Conservation (phyloP, 2,329 filamentous ascomycete genomes). For the Fusarium subtropicale region DNA sequence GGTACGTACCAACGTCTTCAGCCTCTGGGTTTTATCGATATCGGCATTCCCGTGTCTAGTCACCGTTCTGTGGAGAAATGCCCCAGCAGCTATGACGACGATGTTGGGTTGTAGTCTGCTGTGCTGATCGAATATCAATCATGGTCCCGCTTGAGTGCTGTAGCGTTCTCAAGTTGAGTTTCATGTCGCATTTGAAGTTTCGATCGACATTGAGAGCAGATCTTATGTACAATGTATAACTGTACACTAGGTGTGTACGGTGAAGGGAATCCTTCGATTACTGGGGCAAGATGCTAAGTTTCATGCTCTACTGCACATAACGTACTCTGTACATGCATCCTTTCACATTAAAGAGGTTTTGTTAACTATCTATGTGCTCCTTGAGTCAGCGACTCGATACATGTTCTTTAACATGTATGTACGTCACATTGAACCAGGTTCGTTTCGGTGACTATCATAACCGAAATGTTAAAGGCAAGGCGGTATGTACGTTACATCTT, state of each 20-base stretch:
- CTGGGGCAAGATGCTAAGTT: neutral
- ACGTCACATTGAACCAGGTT: neutral
- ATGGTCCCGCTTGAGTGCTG: neutral
- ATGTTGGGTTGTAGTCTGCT: conserved; percentile 1
- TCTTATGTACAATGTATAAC: neutral
- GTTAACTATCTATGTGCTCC: neutral
- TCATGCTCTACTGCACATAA: neutral
- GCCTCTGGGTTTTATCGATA: conserved; percentile 2
- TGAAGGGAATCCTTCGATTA: neutral
- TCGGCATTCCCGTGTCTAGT: conserved; percentile 37
- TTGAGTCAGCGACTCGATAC: neutral
- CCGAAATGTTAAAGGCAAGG: neutral
- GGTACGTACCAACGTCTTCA: neutral
- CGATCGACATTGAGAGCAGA: conserved; percentile 18
- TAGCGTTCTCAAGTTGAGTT: conserved; percentile 8
- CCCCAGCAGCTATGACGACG: conserved; percentile 25
- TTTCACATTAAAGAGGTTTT: neutral
- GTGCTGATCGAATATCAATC: conserved; percentile 18
- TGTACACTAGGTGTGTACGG: neutral
- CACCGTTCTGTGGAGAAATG: conserved; percentile 29
- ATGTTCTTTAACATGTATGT: neutral
- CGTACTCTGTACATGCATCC: neutral
- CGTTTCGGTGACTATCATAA: neutral
- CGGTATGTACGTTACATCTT: neutral
- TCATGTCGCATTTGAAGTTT: conserved; percentile 19